Conservation (phyloP, 768 basidiomycete species). For the Rhizopogon rudus region DNA sequence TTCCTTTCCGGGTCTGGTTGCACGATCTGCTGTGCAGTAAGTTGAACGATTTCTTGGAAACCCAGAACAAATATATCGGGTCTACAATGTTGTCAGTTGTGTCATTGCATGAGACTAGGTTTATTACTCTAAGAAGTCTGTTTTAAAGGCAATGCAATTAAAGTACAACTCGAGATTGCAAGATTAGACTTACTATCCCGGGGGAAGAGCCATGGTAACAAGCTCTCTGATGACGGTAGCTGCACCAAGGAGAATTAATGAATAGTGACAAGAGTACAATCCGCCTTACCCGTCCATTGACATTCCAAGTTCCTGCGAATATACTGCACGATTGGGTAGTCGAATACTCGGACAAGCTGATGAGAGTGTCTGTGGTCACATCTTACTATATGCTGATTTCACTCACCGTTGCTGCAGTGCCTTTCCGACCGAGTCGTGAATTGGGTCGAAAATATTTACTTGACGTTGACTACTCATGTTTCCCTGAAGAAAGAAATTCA, state of each 20-base stretch:
- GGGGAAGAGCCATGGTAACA: conserved; percentile 91
- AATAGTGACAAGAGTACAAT: conserved; percentile 1
- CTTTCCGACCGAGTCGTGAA: conserved; percentile 80
- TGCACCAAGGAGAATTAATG: conserved; percentile 8
- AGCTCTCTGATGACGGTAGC: conserved; percentile 73
- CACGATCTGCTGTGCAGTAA: conserved; percentile 96
- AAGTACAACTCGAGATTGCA: neutral
- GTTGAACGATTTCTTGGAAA: conserved; percentile 96
- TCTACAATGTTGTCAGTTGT: conserved; percentile 33
- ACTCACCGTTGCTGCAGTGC: conserved; percentile 65
- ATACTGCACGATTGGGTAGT: conserved; percentile 64
- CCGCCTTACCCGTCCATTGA: conserved; percentile 76
- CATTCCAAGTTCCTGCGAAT: conserved; percentile 93
- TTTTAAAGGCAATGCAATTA: conserved; percentile 2
- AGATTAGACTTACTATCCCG: conserved; percentile 52
- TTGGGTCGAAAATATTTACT: conserved; percentile 90
- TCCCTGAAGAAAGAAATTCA: conserved; percentile 53
- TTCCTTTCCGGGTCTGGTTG: conserved; percentile 93
- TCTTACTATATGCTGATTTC: neutral
- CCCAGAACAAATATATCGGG: conserved; percentile 89
- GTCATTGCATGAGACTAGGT: conserved; percentile 9
- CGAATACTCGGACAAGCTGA: conserved; percentile 81
- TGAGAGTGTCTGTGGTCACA: conserved; percentile 3
- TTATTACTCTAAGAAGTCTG: conserved; percentile 16
- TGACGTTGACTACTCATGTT: conserved; percentile 85